phyloP scores from a whole-genome alignment of 2,329 filamentous ascomycete species.

The Polychaeton citri region DNA sequence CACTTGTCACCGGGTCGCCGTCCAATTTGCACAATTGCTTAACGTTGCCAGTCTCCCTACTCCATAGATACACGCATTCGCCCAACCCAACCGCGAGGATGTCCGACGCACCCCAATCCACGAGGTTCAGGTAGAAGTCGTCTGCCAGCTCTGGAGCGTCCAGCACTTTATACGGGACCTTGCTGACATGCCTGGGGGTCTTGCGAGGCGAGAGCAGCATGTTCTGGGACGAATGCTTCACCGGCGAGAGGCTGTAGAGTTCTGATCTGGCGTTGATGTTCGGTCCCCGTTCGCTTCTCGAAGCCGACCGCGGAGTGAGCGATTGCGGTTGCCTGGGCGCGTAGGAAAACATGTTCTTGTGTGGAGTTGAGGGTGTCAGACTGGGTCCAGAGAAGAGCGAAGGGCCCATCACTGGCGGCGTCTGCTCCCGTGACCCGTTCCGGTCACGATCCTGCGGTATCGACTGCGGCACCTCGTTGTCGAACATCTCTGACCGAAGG shows the following conservation, averaged over 20 bases:
- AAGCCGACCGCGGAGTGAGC: conserved; percentile 50
- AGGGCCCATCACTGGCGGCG: conserved; percentile 55
- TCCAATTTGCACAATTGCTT: conserved; percentile 87
- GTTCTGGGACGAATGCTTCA: conserved; percentile 82
- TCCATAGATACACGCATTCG: conserved; percentile 97
- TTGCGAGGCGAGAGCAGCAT: conserved; percentile 85
- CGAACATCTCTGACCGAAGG: conserved; percentile 83
- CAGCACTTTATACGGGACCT: conserved; percentile 94
- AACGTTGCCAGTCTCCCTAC: conserved; percentile 77
- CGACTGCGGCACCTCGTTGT: conserved; percentile 72
- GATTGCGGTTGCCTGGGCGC: conserved; percentile 79
- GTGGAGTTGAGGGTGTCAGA: conserved; percentile 83
- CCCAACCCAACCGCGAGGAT: conserved; percentile 86
- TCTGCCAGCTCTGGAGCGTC: conserved; percentile 93
- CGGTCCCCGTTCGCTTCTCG: conserved; percentile 67
- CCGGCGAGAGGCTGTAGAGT: conserved; percentile 88
- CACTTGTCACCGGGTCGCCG: conserved; percentile 90
- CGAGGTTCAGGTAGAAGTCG: conserved; percentile 93
- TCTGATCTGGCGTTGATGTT: conserved; percentile 85
- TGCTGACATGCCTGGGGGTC: conserved; percentile 79
- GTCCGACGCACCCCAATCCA: conserved; percentile 95
- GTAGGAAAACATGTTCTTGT: conserved; percentile 84
- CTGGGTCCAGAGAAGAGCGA: conserved; percentile 54
- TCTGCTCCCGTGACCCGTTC: conserved; percentile 45
- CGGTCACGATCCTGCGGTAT: conserved; percentile 50